These are phyloP conservation scores for Eucalyptus victrix DNA, from an alignment of 345 rosid species.

Conservation along the genomic window DNA sequence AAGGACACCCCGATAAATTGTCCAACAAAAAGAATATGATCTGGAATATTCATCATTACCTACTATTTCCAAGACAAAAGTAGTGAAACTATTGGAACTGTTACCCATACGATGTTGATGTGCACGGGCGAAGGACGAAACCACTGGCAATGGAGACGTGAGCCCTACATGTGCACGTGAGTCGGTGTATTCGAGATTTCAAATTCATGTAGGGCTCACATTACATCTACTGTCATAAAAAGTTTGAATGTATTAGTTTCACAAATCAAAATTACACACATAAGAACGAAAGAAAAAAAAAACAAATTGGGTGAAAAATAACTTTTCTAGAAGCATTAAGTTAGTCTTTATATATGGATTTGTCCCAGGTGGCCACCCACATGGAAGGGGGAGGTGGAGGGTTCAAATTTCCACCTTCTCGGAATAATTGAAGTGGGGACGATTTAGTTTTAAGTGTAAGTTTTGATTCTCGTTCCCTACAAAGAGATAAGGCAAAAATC, in stretches of 20 bases:
- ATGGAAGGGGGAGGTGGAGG: rapidly evolving
- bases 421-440: rapidly evolving
- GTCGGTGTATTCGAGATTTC: background rate
- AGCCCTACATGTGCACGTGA: background rate
- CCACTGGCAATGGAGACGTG: background rate
- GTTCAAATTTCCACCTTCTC: rapidly evolving
- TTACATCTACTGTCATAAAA: background rate
- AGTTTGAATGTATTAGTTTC: background rate
- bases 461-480: rapidly evolving
- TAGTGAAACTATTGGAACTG: background rate
- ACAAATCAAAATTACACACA: background rate
- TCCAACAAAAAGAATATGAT: background rate
- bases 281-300: background rate
- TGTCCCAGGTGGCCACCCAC: rapidly evolving
- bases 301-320: background rate
- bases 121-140: background rate
- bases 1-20: background rate
- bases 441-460: too few relatives aligned
- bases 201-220: background rate
- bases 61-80: background rate
- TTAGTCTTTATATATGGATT: background rate
- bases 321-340: background rate
- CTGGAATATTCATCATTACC: background rate
- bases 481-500: rapidly evolving
- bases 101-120: background rate